Percentiles rank a stretch among this genome's conserved stretches.
Conservation (phyloP, 768 basidiomycete species). For the Trametes cingulata region DNA sequence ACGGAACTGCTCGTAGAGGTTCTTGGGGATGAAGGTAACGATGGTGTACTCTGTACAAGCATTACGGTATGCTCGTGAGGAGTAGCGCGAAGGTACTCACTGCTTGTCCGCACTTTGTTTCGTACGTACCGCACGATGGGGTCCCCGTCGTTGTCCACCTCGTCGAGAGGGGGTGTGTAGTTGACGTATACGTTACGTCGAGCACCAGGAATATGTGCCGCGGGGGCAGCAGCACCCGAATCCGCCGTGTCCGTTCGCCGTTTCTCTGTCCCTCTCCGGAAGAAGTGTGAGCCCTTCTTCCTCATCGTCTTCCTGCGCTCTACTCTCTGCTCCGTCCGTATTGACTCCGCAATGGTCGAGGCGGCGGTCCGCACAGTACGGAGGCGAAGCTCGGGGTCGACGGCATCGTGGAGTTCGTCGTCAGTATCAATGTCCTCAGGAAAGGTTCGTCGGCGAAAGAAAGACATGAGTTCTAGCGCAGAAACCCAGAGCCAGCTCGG, state of each 20-base stretch:
- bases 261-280: slow-evolving; percentile 49
- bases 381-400: slow-evolving; percentile 85
- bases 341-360: slow-evolving; percentile 85
- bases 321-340: slow-evolving; percentile 72
- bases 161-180: slow-evolving; percentile 58
- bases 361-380: slow-evolving; percentile 93
- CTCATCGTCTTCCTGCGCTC: slow-evolving; percentile 51
- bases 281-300: slow-evolving; percentile 57
- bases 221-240: slow-evolving; percentile 27
- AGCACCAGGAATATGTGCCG: slow-evolving; percentile 46
- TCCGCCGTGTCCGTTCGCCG: slow-evolving; percentile 42
- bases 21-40: slow-evolving; percentile 90
- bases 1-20: slow-evolving; percentile 92
- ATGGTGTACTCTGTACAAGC: slow-evolving; percentile 75
- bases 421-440: slow-evolving; percentile 41
- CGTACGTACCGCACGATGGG: slow-evolving; percentile 77
- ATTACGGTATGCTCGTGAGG: slow-evolving; percentile 4
- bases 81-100: slow-evolving; percentile 45
- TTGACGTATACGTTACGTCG: slow-evolving; percentile 86
- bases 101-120: slow-evolving; percentile 94
- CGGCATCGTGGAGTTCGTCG: slow-evolving; percentile 62
- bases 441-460: slow-evolving; percentile 40
- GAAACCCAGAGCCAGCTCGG: slow-evolving; percentile 21
- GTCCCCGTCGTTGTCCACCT: slow-evolving; percentile 73
- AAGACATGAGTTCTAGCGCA: slow-evolving; percentile 34